These are phyloP conservation scores for Skeletonema costatum DNA, from an alignment of 108 stramenopile genomes.

Conservation along the genomic window DNA sequence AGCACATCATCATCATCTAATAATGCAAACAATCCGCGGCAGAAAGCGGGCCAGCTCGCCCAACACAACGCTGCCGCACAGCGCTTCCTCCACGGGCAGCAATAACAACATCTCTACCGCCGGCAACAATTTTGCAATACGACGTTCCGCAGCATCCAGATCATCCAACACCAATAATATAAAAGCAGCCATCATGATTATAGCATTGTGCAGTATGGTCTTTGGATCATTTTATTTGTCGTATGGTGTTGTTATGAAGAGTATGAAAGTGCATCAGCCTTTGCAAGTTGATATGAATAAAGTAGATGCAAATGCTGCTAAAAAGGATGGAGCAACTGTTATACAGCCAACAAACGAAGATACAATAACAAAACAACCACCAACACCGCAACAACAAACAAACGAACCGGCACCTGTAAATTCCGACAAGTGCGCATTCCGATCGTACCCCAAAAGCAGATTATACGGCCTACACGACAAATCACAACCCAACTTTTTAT, in stretches of 20 bases:
- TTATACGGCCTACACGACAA: conserved; percentile 50
- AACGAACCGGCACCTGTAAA: background rate
- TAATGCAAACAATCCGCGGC: background rate
- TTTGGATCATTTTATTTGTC: background rate
- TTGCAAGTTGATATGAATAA: background rate
- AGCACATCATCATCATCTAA: too few species aligned
- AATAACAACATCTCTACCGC: background rate
- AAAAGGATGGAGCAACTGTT: background rate
- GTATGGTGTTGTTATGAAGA: background rate
- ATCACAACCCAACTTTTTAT: conserved; percentile 57
- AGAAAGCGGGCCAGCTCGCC: background rate
- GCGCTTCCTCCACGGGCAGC: background rate
- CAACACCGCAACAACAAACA: background rate
- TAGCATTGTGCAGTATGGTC: background rate
- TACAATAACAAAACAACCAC: background rate
- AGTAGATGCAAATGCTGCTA: background rate
- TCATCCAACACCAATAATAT: background rate
- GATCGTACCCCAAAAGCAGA: conserved; percentile 71
- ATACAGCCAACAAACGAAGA: background rate
- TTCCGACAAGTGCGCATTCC: conserved; percentile 54
- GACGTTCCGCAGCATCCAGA: background rate
- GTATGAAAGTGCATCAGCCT: background rate
- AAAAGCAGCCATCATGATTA: background rate
- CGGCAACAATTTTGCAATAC: background rate
- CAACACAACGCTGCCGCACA: background rate